Evolutionary conservation across 1,139 yeast species (phyloP), one percentile per base, ranked within the genome.

Genomic region (Blastobotrys niveus): DNA sequence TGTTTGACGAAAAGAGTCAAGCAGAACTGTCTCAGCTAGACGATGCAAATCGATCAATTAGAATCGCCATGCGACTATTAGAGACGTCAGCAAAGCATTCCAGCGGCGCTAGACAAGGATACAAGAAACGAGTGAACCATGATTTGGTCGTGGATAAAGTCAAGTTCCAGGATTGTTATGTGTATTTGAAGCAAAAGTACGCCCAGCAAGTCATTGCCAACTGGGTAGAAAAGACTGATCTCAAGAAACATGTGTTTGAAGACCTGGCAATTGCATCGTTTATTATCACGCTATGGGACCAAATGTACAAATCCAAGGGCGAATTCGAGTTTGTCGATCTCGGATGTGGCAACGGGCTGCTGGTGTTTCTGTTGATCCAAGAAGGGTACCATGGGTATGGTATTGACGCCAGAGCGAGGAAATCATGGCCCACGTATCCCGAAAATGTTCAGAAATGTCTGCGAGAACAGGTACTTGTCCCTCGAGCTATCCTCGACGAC

Each of bases 251-350:
- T 65, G 97, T 89, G 0, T 91, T 89, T 66, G 98, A 91, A 67
- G 98, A 91, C 61, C 74, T 91, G 46, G 95, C 96, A 1, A 89
- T 91, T 54, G 97, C 97, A 0, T 95, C 97, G 0, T 91, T 89
- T 56, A 69, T 91, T 48, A 83, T 89, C n/a, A 95, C 86, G 61
- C 72, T 86, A 32, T 89, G 97, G 97, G 67, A 67, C 6, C 68
- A 73, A 38, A 76, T 77, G 47, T 84, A 81, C 53, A 62, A 61
- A n/a, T 42, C 64, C 32, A 68, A 70, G 27, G 59, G 66, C 2
- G 67, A 67, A 14, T 79, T 86, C 60, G 80, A 82, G 53, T 89
- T 89, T 59, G 74, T 93, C 49, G 98, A 91, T 62, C 64, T 89
- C 46, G 98, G 98, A 0, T 91, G 98, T 67, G 98, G 98, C 7